Evolutionary conservation across 2,329 filamentous ascomycete genomes (phyloP).

Genomic region (Aspergillus ibericus): DNA sequence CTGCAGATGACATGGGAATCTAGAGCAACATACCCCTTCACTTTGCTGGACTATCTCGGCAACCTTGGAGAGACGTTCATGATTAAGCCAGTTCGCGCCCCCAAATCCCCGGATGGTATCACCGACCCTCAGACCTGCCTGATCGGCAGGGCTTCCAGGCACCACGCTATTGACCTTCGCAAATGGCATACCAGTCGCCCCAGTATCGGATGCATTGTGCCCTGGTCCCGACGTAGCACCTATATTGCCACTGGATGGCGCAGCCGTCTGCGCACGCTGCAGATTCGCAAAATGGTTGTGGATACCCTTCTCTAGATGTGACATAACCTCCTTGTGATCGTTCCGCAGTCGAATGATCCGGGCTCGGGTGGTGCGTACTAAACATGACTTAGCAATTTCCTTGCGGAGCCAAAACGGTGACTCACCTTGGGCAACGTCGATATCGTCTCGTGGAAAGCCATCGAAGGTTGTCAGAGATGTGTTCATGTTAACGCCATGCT

Average conservation of each 20-base stretch:
- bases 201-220: slow-evolving; percentile 23
- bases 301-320: slow-evolving; percentile 76
- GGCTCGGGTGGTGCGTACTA: slow-evolving; percentile 88
- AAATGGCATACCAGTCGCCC: slow-evolving; percentile 65
- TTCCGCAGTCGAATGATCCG: slow-evolving; percentile 87
- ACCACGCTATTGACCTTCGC: slow-evolving; percentile 87
- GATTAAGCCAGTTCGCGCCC: slow-evolving; percentile 76
- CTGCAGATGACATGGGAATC: neutral
- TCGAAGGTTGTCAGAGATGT: slow-evolving; percentile 83
- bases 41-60: slow-evolving; percentile 88
- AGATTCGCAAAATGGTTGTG: slow-evolving; percentile 84
- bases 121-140: slow-evolving; percentile 75
- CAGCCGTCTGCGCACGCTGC: slow-evolving; percentile 51
- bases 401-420: neutral
- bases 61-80: slow-evolving; percentile 81
- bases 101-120: slow-evolving; percentile 86
- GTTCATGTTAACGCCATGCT: slow-evolving; percentile 94
- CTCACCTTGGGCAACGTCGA: slow-evolving; percentile 91
- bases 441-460: slow-evolving; percentile 87
- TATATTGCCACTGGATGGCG: slow-evolving; percentile 27
- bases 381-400: slow-evolving; percentile 15
- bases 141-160: slow-evolving; percentile 73
- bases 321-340: slow-evolving; percentile 90
- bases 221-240: slow-evolving; percentile 25
- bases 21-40: slow-evolving; percentile 67